Evolutionary conservation across 768 basidiomycete species (phyloP).

Genomic region (Trametes coccinea): DNA sequence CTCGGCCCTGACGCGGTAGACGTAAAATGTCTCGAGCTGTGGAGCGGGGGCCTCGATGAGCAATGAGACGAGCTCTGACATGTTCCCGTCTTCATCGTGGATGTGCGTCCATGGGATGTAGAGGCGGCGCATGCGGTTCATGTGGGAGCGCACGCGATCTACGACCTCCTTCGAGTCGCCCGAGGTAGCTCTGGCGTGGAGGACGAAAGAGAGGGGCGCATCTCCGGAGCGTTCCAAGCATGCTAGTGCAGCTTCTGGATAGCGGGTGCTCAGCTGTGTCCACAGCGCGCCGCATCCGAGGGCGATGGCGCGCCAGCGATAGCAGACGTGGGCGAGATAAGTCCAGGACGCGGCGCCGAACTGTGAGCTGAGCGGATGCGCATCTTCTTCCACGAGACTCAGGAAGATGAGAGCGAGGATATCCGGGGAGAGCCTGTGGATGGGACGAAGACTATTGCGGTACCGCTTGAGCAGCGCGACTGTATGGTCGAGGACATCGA

Average conservation of each 20-base stretch:
- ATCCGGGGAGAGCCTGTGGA: constrained; percentile 29
- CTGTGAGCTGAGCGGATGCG: constrained; percentile 15
- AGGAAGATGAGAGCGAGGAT: constrained; percentile 28
- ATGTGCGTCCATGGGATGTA: constrained; percentile 28
- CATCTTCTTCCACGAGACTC: constrained; percentile 21
- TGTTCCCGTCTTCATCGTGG: constrained; percentile 19
- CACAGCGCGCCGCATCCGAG: constrained; percentile 26
- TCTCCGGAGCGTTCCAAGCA: constrained; percentile 31
- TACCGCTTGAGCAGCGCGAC: constrained; percentile 30
- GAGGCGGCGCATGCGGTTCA: constrained; percentile 27
- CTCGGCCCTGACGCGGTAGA: constrained; percentile 22
- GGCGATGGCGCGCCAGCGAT: constrained; percentile 28
- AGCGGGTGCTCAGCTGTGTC: constrained; percentile 30
- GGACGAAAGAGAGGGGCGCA: constrained; percentile 28
- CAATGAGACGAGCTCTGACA: constrained; percentile 19
- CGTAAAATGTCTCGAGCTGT: constrained; percentile 27
- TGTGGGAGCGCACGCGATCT: constrained; percentile 24
- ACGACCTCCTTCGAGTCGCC: constrained; percentile 21
- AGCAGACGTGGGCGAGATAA: constrained; percentile 28
- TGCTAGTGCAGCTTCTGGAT: constrained; percentile 25
- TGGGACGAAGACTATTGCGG: constrained; percentile 30
- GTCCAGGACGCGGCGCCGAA: constrained; percentile 29
- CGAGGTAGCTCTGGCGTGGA: constrained; percentile 13
- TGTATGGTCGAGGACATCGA: constrained; percentile 27
- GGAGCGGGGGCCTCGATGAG: constrained; percentile 26